phyloP scores from a whole-genome alignment of 306 rosid genomes.

The Castanea mollissima region DNA sequence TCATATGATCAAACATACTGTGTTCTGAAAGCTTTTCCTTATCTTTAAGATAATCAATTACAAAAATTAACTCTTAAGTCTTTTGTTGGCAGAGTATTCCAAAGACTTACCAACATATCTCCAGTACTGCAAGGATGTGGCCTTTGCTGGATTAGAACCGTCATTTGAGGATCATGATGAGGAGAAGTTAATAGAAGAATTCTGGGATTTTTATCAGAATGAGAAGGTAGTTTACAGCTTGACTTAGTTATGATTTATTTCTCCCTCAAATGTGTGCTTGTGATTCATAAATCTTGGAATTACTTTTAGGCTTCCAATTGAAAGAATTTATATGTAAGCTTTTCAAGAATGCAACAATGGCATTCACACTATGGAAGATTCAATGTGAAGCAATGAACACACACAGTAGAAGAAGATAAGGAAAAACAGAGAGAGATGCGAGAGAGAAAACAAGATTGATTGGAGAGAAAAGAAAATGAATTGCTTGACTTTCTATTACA shows the following conservation, averaged over 20 bases:
- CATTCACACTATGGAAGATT: too few relatives aligned
- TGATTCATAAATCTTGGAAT: slow-evolving; percentile 12
- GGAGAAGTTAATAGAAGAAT: slow-evolving; percentile 43
- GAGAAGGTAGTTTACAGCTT: slow-evolving; percentile 52
- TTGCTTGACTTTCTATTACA: too few relatives aligned
- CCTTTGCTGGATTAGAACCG: slow-evolving; percentile 71
- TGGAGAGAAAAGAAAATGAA: too few relatives aligned
- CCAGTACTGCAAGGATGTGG: slow-evolving; percentile 69
- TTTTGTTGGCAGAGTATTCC: slow-evolving; percentile 54
- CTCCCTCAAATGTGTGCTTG: not conserved
- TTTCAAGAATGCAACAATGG: too few relatives aligned
- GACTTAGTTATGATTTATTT: not conserved
- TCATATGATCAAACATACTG: not conserved
- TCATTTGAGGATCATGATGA: slow-evolving; percentile 63
- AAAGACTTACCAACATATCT: slow-evolving; percentile 78
- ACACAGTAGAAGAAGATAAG: too few relatives aligned
- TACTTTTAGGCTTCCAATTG: not conserved
- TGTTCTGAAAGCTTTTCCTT: slow-evolving; percentile 8
- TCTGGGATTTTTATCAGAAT: slow-evolving; percentile 62
- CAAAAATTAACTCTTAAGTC: not conserved
- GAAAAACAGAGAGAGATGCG: too few relatives aligned
- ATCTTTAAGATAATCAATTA: not conserved
- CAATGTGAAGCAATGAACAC: too few relatives aligned
- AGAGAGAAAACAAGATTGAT: too few relatives aligned
- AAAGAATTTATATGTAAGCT: too few relatives aligned